Conservation (phyloP, 352 stramenopile genomes). For the Pythium monospermum region DNA sequence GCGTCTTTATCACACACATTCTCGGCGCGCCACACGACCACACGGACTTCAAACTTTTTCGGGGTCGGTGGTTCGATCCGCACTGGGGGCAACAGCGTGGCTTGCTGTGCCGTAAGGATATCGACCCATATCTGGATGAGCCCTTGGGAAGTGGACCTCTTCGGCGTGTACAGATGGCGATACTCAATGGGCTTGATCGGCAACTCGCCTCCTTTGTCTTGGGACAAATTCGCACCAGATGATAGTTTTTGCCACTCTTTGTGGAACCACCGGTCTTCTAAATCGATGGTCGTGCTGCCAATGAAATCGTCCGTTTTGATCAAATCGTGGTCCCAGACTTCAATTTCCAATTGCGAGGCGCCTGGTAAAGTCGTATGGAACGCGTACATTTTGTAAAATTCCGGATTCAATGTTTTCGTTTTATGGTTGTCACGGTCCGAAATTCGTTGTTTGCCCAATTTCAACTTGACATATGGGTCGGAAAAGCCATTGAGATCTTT, state of each 20-base stretch:
- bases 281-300: conserved; percentile 86
- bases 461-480: conserved; percentile 71
- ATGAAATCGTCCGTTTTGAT: conserved; percentile 82
- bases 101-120: conserved; percentile 78
- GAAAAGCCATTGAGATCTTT: conserved; percentile 79
- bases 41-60: conserved; percentile 81
- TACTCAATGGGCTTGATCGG: conserved; percentile 87
- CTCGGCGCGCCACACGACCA: conserved; percentile 88
- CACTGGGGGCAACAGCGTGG: conserved; percentile 51
- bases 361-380: conserved; percentile 68
- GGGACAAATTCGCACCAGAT: conserved; percentile 29
- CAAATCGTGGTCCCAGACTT: conserved; percentile 76
- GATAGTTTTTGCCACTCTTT: conserved; percentile 61
- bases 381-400: conserved; percentile 70
- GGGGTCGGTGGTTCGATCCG: conserved; percentile 59
- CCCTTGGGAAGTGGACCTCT: conserved; percentile 59
- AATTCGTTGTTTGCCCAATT: conserved; percentile 64
- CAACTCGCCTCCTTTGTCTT: conserved; percentile 17
- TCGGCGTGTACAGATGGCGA: conserved; percentile 78
- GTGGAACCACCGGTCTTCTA: conserved; percentile 93
- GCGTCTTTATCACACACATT: conserved; percentile 68
- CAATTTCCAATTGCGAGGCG: conserved; percentile 72
- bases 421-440: conserved; percentile 65
- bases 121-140: conserved; percentile 86
- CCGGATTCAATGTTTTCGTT: conserved; percentile 71